phyloP scores from a whole-genome alignment of 225 moss, liverwort and hornwort genomes.

The Lunularia cruciata region DNA sequence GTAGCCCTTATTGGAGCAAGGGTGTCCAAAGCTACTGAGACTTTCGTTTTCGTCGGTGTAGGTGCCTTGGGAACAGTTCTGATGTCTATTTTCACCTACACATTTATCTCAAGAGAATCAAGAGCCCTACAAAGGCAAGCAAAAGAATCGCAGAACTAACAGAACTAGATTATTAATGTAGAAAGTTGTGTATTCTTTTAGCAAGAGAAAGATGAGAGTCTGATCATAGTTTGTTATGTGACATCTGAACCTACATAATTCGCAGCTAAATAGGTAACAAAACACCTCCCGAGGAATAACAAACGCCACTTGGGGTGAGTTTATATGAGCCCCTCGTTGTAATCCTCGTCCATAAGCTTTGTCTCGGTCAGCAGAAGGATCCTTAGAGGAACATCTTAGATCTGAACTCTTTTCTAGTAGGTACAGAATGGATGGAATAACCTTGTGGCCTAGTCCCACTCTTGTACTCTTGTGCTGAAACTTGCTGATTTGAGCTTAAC shows the following conservation, averaged over 20 bases:
- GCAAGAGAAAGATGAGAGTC: no score
- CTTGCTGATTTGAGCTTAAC: no score
- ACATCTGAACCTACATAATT: no score
- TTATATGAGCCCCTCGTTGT: background rate
- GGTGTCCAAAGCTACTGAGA: constrained; percentile 31
- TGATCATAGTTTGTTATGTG: background rate
- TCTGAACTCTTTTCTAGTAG: background rate
- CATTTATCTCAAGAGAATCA: constrained; percentile 15
- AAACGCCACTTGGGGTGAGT: background rate
- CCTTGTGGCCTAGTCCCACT: background rate
- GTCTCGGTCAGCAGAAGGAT: background rate
- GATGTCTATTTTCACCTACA: constrained; percentile 17
- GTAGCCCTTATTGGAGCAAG: constrained; percentile 27
- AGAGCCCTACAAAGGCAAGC: constrained; percentile 4
- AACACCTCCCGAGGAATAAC: no score
- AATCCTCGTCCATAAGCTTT: background rate
- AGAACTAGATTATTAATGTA: background rate
- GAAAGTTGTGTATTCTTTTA: background rate
- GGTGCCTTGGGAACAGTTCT: constrained; percentile 13
- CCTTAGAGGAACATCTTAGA: background rate
- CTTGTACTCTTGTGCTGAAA: no score
- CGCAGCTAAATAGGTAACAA: background rate
- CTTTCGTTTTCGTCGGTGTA: constrained; percentile 36
- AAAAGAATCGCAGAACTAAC: constrained; percentile 1
- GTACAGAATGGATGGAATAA: background rate